phyloP scores from a whole-genome alignment of 495 filamentous ascomycete genomes.

The Jackrogersella multiformis region DNA sequence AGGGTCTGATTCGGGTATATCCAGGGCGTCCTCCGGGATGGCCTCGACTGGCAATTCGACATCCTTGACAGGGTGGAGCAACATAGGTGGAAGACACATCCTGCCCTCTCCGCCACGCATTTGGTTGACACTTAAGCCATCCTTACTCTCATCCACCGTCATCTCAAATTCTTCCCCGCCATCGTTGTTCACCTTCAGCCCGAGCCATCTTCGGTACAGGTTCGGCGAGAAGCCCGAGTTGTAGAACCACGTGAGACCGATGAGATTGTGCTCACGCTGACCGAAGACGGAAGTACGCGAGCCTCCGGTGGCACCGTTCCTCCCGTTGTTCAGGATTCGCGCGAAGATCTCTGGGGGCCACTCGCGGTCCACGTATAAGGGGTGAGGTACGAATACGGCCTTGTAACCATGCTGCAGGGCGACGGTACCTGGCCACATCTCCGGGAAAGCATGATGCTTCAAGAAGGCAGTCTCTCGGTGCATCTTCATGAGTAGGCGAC shows the following conservation, averaged over 20 bases:
- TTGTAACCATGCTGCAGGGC: slow-evolving; percentile 95
- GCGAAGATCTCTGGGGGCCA: slow-evolving; percentile 88
- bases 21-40: slow-evolving; percentile 42
- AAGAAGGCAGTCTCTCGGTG: slow-evolving; percentile 83
- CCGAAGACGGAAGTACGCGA: slow-evolving; percentile 80
- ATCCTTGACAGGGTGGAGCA: slow-evolving; percentile 92
- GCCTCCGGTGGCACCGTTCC: slow-evolving; percentile 79
- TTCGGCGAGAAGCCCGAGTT: slow-evolving; percentile 85
- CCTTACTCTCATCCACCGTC: slow-evolving; percentile 60
- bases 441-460: slow-evolving; percentile 90
- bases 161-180: slow-evolving; percentile 86
- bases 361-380: slow-evolving; percentile 85
- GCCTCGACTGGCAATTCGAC: slow-evolving; percentile 79
- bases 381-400: slow-evolving; percentile 92
- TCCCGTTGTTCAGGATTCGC: slow-evolving; percentile 82
- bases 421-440: slow-evolving; percentile 91
- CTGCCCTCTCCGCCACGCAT: slow-evolving; percentile 73
- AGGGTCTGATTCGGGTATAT: slow-evolving; percentile 52
- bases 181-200: slow-evolving; percentile 82
- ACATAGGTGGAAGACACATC: slow-evolving; percentile 93
- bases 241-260: slow-evolving; percentile 93
- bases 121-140: slow-evolving; percentile 55
- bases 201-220: slow-evolving; percentile 88
- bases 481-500: slow-evolving; percentile 84
- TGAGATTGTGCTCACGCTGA: slow-evolving; percentile 88